Evolutionary conservation across 2,329 filamentous ascomycete genomes (phyloP).

Genomic region (Domatiomyces catenatus): DNA sequence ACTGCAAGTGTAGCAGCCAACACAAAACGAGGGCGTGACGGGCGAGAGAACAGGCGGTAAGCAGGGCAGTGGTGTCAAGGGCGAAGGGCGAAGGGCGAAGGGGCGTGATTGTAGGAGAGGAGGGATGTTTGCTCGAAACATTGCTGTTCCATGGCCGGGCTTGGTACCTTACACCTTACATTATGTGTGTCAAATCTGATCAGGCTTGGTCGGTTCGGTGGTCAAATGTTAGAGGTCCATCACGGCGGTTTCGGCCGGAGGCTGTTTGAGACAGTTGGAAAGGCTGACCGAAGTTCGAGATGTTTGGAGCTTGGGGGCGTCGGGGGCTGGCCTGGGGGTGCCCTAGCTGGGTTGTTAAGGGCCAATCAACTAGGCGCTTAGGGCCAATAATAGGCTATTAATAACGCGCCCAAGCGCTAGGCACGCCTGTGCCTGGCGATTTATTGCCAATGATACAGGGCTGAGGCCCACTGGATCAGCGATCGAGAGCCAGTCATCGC

Average conservation of each 20-base stretch:
- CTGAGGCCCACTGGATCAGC: not conserved
- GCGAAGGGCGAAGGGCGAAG: not conserved
- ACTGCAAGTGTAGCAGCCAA: not conserved
- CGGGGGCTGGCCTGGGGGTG: no score
- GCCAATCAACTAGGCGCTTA: not conserved
- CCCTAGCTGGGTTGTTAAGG: not conserved
- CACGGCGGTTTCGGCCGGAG: not conserved
- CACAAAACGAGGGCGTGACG: not conserved
- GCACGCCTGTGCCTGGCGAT: not conserved
- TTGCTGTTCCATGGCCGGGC: not conserved
- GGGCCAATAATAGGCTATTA: no score
- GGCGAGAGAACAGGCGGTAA: not conserved
- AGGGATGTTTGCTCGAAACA: not conserved
- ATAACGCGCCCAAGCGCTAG: not conserved
- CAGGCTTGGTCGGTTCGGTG: not conserved
- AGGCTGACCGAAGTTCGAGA: not conserved
- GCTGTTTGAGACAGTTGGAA: not conserved
- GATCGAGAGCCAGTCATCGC: not conserved
- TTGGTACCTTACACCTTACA: not conserved
- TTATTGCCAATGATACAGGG: no score
- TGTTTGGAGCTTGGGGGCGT: not conserved
- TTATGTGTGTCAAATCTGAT: not conserved
- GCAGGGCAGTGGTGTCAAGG: not conserved
- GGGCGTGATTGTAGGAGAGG: not conserved
- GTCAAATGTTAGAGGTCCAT: not conserved